Evolutionary conservation across 75 land plant genomes (phyloP), one percentile per base, ranked within the genome.

Genomic region (Cunninghamia lanceolata): DNA sequence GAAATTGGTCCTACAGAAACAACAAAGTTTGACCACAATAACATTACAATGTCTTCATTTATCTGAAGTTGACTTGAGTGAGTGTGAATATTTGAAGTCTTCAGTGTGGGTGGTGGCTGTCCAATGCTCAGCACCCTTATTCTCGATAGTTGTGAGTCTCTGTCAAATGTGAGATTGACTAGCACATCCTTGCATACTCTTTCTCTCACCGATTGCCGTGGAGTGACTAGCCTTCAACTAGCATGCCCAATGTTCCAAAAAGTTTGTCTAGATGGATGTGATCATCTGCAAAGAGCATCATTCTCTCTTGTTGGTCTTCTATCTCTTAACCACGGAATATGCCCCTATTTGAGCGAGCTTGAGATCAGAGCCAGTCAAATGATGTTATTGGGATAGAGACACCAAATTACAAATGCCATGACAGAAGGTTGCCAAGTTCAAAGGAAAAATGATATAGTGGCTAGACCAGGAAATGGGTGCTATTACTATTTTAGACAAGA

Each of bases 21-120:
- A 96, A 73, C 93, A 90, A 43, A 95, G 95, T 71, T 89, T 98
- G 87, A 82, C 94, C 1, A 87, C 90, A 47, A 82, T 98, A 83
- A 83, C 88, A 14, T 87, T 98, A 88, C 92, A 98, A 50, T 98
- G 99, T 87, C 91, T 86, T 6, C 46, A 74, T 85, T 88, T 98
- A 89, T 91, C 86, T 88, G 96, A 94, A 88, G 95, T 98, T 39
- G 97, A 95, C 86, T 92, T 98, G n/a, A 89, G 94, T 79, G 99
- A 96, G 84, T 98, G 99, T 90, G 99, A 54, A 86, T 96, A 30
- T 98, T 96, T 89, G 92, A 96, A 47, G 95, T 98, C 79, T 95
- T 98, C 86, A 95, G 95, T 85, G 91, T 91, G 89, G 96, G 94
- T 53, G 99, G 98, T 81, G 98, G 99, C 79, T 98, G 99, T 85